Conservation (phyloP, 805 yeast genomes). For the Suhomyces sp. region DNA sequence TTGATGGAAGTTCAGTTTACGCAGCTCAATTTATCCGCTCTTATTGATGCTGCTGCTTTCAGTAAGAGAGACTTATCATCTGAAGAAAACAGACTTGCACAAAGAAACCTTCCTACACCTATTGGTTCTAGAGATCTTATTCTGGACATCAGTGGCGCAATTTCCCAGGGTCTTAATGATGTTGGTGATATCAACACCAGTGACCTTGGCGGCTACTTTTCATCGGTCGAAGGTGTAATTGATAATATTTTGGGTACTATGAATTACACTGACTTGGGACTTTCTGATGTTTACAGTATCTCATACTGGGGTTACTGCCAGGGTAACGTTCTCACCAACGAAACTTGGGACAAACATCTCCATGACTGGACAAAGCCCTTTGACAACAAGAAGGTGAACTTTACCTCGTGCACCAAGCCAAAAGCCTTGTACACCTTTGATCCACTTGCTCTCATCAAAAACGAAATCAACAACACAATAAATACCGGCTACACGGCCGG, state of each 20-base stretch:
- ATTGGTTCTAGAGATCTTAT: background rate
- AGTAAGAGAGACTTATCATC: slow-evolving; percentile 1
- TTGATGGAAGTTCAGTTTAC: slow-evolving; percentile 35
- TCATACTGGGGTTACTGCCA: slow-evolving; percentile 46
- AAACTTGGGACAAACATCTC: slow-evolving; percentile 5
- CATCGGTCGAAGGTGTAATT: slow-evolving; percentile 16
- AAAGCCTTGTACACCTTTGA: slow-evolving; percentile 55
- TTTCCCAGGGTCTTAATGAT: background rate
- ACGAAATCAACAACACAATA: slow-evolving; percentile 30
- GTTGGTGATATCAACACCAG: slow-evolving; percentile 3
- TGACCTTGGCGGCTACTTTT: slow-evolving; percentile 7
- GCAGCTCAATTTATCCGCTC: slow-evolving; percentile 28
- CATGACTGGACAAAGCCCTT: slow-evolving; percentile 13
- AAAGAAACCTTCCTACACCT: background rate
- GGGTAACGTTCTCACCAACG: slow-evolving; percentile 18
- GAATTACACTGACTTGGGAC: slow-evolving; percentile 32
- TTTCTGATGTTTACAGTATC: slow-evolving; percentile 39
- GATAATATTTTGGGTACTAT: slow-evolving; percentile 17
- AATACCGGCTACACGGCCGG: slow-evolving; percentile 22
- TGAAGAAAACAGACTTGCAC: background rate
- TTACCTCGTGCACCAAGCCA: slow-evolving; percentile 54
- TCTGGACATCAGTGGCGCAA: background rate
- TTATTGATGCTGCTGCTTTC: slow-evolving; percentile 19
- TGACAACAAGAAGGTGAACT: slow-evolving; percentile 26
- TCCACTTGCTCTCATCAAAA: slow-evolving; percentile 39